Evolutionary conservation across 2,329 filamentous ascomycete species (phyloP).

Genomic region (Fusarium sp.): DNA sequence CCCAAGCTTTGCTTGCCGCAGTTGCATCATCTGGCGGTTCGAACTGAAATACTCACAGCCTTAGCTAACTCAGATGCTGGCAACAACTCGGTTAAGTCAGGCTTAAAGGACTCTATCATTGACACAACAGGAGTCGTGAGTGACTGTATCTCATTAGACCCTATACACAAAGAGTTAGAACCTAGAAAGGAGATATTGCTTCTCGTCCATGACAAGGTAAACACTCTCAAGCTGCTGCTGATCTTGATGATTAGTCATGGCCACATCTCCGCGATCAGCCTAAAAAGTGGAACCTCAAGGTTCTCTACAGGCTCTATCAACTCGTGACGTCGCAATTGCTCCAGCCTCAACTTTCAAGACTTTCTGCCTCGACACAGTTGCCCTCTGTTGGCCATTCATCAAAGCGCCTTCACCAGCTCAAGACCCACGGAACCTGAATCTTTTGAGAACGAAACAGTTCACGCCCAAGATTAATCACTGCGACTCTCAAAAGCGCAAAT

Average conservation of each 20-base stretch:
- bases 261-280: background rate
- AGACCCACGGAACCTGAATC: background rate
- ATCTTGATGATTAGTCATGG: background rate
- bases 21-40: no score
- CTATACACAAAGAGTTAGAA: no score
- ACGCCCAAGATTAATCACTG: background rate
- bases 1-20: no score
- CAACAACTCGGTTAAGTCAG: no score
- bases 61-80: no score
- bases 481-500: background rate
- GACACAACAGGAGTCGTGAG: no score
- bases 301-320: constrained; percentile 8
- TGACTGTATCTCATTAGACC: no score
- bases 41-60: no score
- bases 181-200: no score
- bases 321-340: constrained; percentile 29
- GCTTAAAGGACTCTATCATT: no score
- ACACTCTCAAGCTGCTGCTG: background rate
- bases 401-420: background rate
- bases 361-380: constrained; percentile 12
- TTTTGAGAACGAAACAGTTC: background rate
- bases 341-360: constrained; percentile 13
- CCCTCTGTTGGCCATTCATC: background rate
- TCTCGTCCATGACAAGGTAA: no score
- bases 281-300: constrained; percentile 18